These are phyloP conservation scores for Apiospora phragmitis DNA, from an alignment of 2,329 filamentous ascomycete genomes.

Conservation along the genomic window DNA sequence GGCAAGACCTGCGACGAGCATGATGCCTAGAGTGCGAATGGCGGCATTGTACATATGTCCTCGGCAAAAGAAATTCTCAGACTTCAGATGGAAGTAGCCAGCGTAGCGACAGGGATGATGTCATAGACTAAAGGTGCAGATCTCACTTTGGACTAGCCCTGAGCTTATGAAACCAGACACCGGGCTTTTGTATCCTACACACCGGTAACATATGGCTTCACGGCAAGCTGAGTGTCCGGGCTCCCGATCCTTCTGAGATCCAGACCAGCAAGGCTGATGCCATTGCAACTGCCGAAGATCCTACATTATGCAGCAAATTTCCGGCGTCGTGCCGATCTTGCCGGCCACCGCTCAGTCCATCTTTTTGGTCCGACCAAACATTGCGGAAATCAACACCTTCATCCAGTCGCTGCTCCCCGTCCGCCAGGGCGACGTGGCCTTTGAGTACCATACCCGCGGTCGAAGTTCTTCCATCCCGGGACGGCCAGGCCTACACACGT, in stretches of 20 bases:
- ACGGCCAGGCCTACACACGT: slow-evolving; percentile 2
- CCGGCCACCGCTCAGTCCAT: background rate
- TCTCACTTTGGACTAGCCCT: background rate
- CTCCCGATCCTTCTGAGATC: too few relatives aligned
- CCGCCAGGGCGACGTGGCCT: slow-evolving; percentile 13
- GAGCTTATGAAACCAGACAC: background rate
- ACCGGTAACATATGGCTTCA: background rate
- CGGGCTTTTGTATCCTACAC: background rate
- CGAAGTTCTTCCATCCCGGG: slow-evolving; percentile 8
- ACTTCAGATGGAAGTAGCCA: background rate
- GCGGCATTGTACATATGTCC: too few relatives aligned
- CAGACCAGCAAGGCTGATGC: background rate
- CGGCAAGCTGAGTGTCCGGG: too few relatives aligned
- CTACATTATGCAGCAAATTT: background rate
- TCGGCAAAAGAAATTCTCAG: too few relatives aligned
- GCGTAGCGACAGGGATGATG: background rate
- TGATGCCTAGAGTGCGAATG: too few relatives aligned
- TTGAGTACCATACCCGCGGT: slow-evolving; percentile 19
- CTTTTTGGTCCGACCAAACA: background rate
- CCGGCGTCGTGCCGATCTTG: background rate
- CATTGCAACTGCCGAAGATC: background rate
- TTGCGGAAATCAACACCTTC: slow-evolving; percentile 2
- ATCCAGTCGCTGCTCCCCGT: slow-evolving; percentile 13
- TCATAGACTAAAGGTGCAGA: background rate
- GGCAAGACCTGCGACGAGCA: background rate